Evolutionary conservation across 371 early-diverging fungal species (phyloP).

Genomic region (Rhizopus microsporus): DNA sequence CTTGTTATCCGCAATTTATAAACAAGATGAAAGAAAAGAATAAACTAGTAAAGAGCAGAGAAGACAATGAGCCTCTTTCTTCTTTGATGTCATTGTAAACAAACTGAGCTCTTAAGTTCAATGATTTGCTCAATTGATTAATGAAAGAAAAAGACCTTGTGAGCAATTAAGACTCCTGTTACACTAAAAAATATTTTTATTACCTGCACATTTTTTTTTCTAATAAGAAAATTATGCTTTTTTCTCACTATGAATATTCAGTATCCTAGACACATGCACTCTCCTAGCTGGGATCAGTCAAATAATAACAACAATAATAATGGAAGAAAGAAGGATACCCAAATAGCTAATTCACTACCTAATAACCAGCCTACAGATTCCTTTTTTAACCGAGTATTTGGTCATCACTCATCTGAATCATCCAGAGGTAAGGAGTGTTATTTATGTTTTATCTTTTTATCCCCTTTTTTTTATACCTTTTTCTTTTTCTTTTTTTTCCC

Average conservation of each 20-base stretch:
- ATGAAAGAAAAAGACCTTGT: too few relatives aligned
- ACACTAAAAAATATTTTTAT: slow-evolving; percentile 8
- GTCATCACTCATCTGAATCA: slow-evolving; percentile 32
- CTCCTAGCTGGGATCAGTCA: slow-evolving; percentile 17
- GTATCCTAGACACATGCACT: slow-evolving; percentile 14
- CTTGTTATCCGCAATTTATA: too few relatives aligned
- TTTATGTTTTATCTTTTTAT: not conserved
- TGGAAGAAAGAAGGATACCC: slow-evolving; percentile 6
- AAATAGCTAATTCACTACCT: slow-evolving; percentile 3
- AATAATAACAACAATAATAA: slow-evolving; percentile 2
- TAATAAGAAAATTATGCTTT: slow-evolving; percentile 7
- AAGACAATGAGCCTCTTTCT: too few relatives aligned
- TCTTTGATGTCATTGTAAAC: too few relatives aligned
- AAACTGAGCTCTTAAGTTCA: too few relatives aligned
- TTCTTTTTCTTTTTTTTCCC: not conserved
- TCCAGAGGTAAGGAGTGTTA: slow-evolving; percentile 23
- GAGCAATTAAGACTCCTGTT: not conserved
- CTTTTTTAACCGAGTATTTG: slow-evolving; percentile 31
- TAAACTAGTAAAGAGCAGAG: too few relatives aligned
- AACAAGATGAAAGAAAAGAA: too few relatives aligned
- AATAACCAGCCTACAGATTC: slow-evolving; percentile 22
- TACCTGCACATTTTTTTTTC: not conserved
- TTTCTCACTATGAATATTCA: slow-evolving; percentile 16
- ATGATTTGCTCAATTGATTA: too few relatives aligned
- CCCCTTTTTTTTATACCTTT: not conserved